Base-by-base conservation (phyloP, 306 rosid genomes). In the Dryas octopetala region DNA sequence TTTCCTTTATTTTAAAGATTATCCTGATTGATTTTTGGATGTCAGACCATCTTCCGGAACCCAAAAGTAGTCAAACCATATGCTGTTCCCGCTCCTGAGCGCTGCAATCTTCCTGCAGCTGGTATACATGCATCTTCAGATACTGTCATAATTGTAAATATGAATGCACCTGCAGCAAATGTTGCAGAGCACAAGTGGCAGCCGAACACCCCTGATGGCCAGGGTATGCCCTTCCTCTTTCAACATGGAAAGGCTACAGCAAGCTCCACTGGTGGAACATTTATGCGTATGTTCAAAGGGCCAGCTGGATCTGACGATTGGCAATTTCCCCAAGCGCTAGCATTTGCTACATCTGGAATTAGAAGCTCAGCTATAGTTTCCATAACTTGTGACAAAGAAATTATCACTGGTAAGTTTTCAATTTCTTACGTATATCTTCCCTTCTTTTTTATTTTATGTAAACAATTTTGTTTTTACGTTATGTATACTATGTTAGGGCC, bases 121-220 rank as follows among this genome's bases (percentile, higher is more conserved):
- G 92, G 96, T 41, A 88, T 95, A 87, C 96, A 81, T 28, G 97
- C 97, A 48, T 90, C 97, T 62, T 76, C 97, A 76, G 96, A 95
- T 78, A 80, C 83, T 80, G 88, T 95, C 55, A 90, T 90, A 64
- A 84, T 92, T 75, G 98, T 90, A 78, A 97, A 81, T 82, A 71
- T 80, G 74, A 88, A 90, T 80, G 97, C 96, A 49, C 99, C 99
- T 68, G 93, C 99, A 51, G 96, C 97, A 73, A 89, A 79, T 84
- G 84, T 95, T 71, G 99, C 97, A 53, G 96, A 84, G 80, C 98
- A 95, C 86, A 92, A 85, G 83, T 95, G 99, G 97, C 99, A 95
- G 83, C 96, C 99, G 55, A 92, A 95, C 83, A 92, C 99, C 49
- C 98, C 99, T 65, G 96, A 95, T 78, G 99, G 99, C 73, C 92